phyloP scores from a whole-genome alignment of 1,284 basidiomycete genomes.

The Chiua sp. region DNA sequence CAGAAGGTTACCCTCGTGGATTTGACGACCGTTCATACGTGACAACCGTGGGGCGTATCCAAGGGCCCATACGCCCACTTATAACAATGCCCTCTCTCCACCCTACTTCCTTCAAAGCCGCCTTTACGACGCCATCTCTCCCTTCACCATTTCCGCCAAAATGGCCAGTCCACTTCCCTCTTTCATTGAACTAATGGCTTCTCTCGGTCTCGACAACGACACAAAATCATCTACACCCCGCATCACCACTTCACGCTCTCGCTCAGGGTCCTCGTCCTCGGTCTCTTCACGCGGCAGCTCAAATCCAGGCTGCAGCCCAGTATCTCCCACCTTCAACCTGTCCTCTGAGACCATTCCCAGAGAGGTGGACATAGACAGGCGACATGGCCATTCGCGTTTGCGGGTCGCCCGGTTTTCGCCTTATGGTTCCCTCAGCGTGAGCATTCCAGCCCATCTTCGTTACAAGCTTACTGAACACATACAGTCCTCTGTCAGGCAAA shows the following conservation, averaged over 20 bases:
- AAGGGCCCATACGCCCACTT: slow-evolving; percentile 26
- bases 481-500: slow-evolving; percentile 31
- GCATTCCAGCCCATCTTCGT: slow-evolving; percentile 31
- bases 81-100: slow-evolving; percentile 32
- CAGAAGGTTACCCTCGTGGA: slow-evolving; percentile 49
- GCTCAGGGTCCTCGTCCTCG: slow-evolving; percentile 41
- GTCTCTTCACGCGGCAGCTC: slow-evolving; percentile 35
- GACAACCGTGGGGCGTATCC: slow-evolving; percentile 45
- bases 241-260: slow-evolving; percentile 29
- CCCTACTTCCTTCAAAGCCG: slow-evolving; percentile 44
- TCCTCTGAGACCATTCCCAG: slow-evolving; percentile 50
- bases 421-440: slow-evolving; percentile 61
- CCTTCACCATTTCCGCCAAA: slow-evolving; percentile 27
- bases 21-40: slow-evolving; percentile 41
- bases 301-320: slow-evolving; percentile 33
- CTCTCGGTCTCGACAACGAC: slow-evolving; percentile 67
- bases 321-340: slow-evolving; percentile 41
- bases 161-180: slow-evolving; percentile 75
- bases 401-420: slow-evolving; percentile 64
- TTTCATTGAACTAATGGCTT: slow-evolving; percentile 83
- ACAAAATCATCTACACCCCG: slow-evolving; percentile 33
- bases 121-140: slow-evolving; percentile 33
- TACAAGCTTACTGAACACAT: slow-evolving; percentile 2
- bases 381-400: slow-evolving; percentile 41
- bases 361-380: slow-evolving; percentile 41